Base-by-base conservation (phyloP, 1,284 basidiomycete species). In the Microbotryum silenes-acaulis region DNA sequence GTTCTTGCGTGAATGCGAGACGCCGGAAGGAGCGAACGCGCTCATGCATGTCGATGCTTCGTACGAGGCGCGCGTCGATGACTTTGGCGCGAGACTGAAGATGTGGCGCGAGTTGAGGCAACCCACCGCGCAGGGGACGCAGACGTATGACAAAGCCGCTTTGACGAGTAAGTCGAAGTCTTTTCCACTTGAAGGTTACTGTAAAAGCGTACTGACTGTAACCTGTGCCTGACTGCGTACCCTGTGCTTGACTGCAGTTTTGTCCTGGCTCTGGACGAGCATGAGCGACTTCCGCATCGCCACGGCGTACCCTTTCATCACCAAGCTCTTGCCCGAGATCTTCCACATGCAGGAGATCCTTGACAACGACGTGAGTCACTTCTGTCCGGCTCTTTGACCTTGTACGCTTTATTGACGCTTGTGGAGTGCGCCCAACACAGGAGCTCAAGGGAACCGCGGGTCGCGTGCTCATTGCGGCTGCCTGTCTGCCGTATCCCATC, bases 71-170 rank as follows among this genome's bases (percentile, higher is more conserved):
- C 82, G 70, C 79, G 87, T 74, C 82, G 91, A 64, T 53, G 62
- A 57, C 54, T 69, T 77, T 37, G 71, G 72, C 14, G 42, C 61
- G 23, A 67, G 73, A 29, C 66, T 78, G n/a, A 66, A 64, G 0
- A 49, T 65, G 29, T 74, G 70, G 71, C 71, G 75, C 12, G 61
- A 54, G 16, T 68, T 74, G 58, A 70, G 77, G 14, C 72, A 74
- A 59, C 77, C 77, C 2, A 73, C 72, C 20, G 72, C 75, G 1
- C 72, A 76, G 42, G 77, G 76, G 27, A 65, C 71, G 71, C 91
- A 88, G 5, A 84, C 84, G 78, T 94, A 94, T 74, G 91, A 96
- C 77, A 91, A 88, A 78, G 84, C 89, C 60, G 86, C 88, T 14
- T 76, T 89, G 61, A 87, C 87, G 25, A 76, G 87, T 88, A 74